A percentile compares a stretch with the other conserved stretches of the same genome.
Evolutionary conservation across 441 rosid genomes (phyloP).

Genomic region (Theobroma grandiflorum): DNA sequence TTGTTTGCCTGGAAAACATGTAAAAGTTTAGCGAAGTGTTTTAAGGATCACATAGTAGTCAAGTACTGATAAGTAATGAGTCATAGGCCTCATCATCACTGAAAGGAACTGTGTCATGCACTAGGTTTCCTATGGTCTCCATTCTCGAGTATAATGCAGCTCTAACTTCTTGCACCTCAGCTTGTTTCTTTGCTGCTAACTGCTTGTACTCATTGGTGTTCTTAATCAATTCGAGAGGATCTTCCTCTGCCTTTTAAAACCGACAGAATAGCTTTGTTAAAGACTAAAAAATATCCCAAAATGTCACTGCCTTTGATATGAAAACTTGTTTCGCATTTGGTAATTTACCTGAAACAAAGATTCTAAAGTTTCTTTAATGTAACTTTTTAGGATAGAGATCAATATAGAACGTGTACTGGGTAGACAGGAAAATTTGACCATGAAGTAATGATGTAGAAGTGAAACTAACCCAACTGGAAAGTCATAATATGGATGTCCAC

Average conservation of each 20-base stretch:
- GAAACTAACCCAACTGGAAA: neutral
- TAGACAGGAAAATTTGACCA: too few species aligned
- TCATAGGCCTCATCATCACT: too few species aligned
- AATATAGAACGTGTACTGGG: too few species aligned
- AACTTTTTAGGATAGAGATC: too few species aligned
- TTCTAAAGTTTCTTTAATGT: too few species aligned
- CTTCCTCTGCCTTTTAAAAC: constrained; percentile 41
- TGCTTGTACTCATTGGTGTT: constrained; percentile 50
- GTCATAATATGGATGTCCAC: too few species aligned
- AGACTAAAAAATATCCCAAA: neutral
- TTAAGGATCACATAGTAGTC: constrained; percentile 43
- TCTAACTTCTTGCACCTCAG: constrained; percentile 50
- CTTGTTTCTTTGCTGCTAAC: constrained; percentile 43
- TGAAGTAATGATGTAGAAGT: neutral
- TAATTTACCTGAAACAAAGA: too few species aligned
- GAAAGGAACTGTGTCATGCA: too few species aligned
- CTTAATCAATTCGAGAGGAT: constrained; percentile 51
- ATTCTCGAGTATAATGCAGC: constrained; percentile 45
- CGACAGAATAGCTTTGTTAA: neutral
- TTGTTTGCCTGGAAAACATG: constrained; percentile 52
- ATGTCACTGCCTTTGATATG: too few species aligned
- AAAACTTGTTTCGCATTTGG: too few species aligned
- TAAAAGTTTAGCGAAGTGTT: constrained; percentile 36
- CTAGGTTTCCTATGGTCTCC: constrained; percentile 18
- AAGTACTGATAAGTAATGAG: constrained; percentile 48